Evolutionary conservation across 352 stramenopile genomes (phyloP).

Genomic region (Plasmopara viticola): DNA sequence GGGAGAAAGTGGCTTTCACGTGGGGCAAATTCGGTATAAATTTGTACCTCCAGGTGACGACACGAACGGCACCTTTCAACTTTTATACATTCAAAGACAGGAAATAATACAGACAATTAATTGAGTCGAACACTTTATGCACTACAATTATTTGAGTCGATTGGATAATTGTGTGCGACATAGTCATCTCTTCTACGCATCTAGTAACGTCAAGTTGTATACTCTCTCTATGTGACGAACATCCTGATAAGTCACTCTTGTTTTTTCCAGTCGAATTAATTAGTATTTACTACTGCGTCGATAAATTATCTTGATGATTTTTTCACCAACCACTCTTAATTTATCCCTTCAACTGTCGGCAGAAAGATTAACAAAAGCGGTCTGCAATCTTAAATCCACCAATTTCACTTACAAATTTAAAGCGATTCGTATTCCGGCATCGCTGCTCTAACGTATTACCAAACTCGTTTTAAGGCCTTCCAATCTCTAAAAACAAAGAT

Average conservation of each 20-base stretch:
- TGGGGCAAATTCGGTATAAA: constrained; percentile 16
- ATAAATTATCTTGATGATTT: constrained; percentile 31
- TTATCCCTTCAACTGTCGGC: no score
- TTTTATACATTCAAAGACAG: constrained; percentile 26
- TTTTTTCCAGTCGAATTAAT: constrained; percentile 9
- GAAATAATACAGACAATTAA: neutral
- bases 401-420: no score
- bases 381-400: constrained; percentile 31
- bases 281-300: constrained; percentile 12
- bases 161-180: no score
- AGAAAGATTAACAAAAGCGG: no score
- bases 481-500: no score
- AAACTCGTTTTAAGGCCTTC: no score
- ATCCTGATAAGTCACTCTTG: constrained; percentile 4
- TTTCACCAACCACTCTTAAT: constrained; percentile 62
- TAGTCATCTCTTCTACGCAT: no score
- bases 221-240: constrained; percentile 2
- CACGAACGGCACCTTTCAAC: constrained; percentile 26
- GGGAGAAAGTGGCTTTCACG: neutral
- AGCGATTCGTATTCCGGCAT: no score
- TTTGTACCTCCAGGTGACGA: constrained; percentile 12
- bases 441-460: no score
- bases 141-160: constrained; percentile 3
- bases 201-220: no score
- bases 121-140: constrained; percentile 2